Percentiles rank a stretch among this genome's conserved stretches.
Evolutionary conservation across 2,329 filamentous ascomycete species (phyloP).

Genomic region (Alternaria ethzedia): DNA sequence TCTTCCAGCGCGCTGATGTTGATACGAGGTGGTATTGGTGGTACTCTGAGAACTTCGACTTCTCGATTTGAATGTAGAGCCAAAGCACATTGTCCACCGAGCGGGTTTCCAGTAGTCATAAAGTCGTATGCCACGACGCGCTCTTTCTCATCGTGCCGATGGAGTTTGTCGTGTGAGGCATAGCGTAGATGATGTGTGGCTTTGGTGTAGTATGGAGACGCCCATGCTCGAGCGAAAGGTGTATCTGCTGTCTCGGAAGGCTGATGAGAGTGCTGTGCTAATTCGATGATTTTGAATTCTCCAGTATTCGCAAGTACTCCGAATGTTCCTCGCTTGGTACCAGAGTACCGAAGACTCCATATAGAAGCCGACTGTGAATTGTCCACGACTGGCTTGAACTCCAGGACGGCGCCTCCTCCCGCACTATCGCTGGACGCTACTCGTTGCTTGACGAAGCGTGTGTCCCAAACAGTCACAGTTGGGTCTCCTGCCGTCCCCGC

Average conservation of each 20-base stretch:
- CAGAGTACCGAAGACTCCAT: slow-evolving; percentile 68
- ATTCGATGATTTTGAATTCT: slow-evolving; percentile 63
- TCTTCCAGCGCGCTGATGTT: slow-evolving; percentile 54
- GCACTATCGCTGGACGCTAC: slow-evolving; percentile 55
- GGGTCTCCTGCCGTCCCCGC: slow-evolving; percentile 75
- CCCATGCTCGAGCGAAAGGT: slow-evolving; percentile 45
- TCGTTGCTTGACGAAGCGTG: slow-evolving; percentile 58
- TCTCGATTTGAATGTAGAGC: slow-evolving; percentile 60
- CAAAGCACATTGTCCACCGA: slow-evolving; percentile 59
- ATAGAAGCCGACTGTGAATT: slow-evolving; percentile 58
- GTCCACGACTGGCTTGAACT: slow-evolving; percentile 62
- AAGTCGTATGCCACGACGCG: slow-evolving; percentile 68
- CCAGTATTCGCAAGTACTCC: slow-evolving; percentile 66
- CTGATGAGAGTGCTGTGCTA: slow-evolving; percentile 57
- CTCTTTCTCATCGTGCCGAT: slow-evolving; percentile 53
- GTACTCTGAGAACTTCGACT: slow-evolving; percentile 58
- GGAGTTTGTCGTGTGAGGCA: slow-evolving; percentile 55
- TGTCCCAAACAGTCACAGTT: slow-evolving; percentile 79
- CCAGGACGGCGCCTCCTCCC: slow-evolving; percentile 62
- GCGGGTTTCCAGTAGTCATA: slow-evolving; percentile 54
- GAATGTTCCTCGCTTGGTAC: slow-evolving; percentile 63
- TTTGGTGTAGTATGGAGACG: slow-evolving; percentile 53
- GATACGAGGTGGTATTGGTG: slow-evolving; percentile 51
- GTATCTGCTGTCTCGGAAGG: slow-evolving; percentile 27
- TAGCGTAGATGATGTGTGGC: slow-evolving; percentile 50